phyloP scores from a whole-genome alignment of 148 eudicot species.

The Rhododendron molle region DNA sequence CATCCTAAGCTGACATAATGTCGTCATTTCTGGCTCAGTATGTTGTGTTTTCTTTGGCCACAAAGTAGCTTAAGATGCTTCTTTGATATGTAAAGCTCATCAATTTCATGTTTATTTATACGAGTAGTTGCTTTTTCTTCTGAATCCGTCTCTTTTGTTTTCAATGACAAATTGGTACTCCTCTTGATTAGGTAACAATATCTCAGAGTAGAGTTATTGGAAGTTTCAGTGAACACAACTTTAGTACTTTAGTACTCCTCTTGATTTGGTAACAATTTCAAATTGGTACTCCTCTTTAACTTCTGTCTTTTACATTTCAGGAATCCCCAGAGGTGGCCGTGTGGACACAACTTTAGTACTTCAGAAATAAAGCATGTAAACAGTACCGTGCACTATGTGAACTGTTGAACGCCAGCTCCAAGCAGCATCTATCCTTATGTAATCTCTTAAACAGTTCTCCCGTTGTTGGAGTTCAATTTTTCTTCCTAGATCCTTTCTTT shows the following conservation, averaged over 20 bases:
- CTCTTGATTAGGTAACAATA: background rate
- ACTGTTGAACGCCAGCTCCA: background rate
- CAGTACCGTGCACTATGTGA: background rate
- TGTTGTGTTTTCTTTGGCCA: background rate
- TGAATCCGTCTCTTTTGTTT: background rate
- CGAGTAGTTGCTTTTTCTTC: background rate
- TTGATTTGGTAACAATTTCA: no score
- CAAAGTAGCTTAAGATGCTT: background rate
- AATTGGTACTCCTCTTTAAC: no score
- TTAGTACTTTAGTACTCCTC: no score
- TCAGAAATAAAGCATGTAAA: background rate
- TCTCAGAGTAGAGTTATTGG: background rate
- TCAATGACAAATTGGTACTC: slow-evolving; percentile 3
- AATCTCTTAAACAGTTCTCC: background rate
- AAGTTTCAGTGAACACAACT: background rate
- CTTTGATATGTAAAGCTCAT: background rate
- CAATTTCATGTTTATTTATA: background rate
- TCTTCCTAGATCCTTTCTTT: background rate
- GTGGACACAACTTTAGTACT: background rate
- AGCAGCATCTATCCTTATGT: background rate
- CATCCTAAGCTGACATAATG: background rate
- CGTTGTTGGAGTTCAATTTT: background rate
- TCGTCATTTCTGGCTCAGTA: background rate
- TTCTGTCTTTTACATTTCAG: background rate
- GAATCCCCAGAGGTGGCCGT: background rate